phyloP scores from a whole-genome alignment of 2,329 filamentous ascomycete genomes.

The Sporothrix brasiliensis region DNA sequence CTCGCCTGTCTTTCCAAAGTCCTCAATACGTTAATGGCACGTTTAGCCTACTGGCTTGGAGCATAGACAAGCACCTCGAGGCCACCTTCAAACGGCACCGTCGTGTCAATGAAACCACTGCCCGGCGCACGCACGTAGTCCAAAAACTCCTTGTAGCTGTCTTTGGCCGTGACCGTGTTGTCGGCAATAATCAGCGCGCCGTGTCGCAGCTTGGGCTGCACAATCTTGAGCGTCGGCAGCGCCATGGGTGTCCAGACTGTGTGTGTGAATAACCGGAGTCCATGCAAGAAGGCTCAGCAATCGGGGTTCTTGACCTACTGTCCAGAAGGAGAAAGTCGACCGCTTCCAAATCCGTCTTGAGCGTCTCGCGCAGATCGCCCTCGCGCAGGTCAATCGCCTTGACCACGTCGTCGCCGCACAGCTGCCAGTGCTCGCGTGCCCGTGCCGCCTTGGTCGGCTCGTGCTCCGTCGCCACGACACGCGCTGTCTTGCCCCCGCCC shows the following conservation, averaged over 20 bases:
- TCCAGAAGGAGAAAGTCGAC: constrained; percentile 64
- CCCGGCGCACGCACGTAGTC: constrained; percentile 45
- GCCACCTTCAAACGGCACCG: constrained; percentile 37
- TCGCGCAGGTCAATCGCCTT: constrained; percentile 58
- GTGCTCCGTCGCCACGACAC: constrained; percentile 63
- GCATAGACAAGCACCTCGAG: constrained; percentile 38
- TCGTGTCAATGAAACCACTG: constrained; percentile 46
- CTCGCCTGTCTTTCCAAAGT: not conserved
- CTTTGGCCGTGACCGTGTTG: constrained; percentile 44
- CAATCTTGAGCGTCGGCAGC: constrained; percentile 45
- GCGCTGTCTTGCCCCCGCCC: constrained; percentile 27
- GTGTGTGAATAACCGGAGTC: not conserved
- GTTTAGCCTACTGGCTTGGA: not conserved
- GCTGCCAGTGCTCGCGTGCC: constrained; percentile 58
- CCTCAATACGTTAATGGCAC: not conserved
- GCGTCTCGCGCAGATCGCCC: constrained; percentile 60
- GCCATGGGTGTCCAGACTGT: constrained; percentile 42
- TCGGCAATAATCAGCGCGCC: constrained; percentile 50
- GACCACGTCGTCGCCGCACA: constrained; percentile 53
- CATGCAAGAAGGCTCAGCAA: too few relatives aligned
- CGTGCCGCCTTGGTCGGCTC: constrained; percentile 56
- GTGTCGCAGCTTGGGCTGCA: constrained; percentile 41
- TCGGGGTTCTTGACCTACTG: constrained; percentile 51
- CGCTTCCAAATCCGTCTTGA: constrained; percentile 50
- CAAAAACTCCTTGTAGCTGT: constrained; percentile 47